Conservation (phyloP, 78 protist genomes). For the Pelomyxa schiedti region DNA sequence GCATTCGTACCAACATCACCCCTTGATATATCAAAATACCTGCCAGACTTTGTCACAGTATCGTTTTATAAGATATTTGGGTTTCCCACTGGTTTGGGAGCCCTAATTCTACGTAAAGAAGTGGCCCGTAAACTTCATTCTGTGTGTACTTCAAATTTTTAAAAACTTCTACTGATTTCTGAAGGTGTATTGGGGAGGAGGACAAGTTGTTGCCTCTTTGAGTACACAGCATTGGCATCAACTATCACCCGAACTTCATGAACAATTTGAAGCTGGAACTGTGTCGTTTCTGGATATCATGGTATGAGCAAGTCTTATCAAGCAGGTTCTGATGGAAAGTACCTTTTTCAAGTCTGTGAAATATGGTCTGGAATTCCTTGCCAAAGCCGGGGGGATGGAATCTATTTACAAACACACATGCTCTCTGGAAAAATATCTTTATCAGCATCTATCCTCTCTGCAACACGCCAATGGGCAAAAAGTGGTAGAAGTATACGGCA, state of each 20-base stretch:
- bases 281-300: constrained; percentile 7
- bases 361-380: too few species aligned
- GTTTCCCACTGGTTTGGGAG: constrained; percentile 88
- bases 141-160: not conserved
- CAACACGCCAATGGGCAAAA: constrained; percentile 19
- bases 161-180: not conserved
- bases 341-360: not conserved
- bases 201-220: constrained; percentile 54
- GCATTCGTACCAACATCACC: constrained; percentile 40
- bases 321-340: not conserved
- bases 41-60: constrained; percentile 56
- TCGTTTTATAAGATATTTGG: constrained; percentile 92
- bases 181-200: constrained; percentile 68
- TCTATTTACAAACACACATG: constrained; percentile 15
- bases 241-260: not conserved
- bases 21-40: constrained; percentile 33
- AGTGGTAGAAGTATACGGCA: constrained; percentile 23
- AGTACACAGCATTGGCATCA: constrained; percentile 23
- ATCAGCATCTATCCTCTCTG: not conserved
- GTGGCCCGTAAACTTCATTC: not conserved
- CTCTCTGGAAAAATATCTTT: constrained; percentile 12
- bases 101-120: constrained; percentile 41
- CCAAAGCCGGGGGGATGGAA: constrained; percentile 4
- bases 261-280: constrained; percentile 44
- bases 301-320: constrained; percentile 12